Percentiles rank a stretch among this genome's conserved stretches.
phyloP scores from a whole-genome alignment of 164 flowering plant genomes.

The Vitis rotundifolia region DNA sequence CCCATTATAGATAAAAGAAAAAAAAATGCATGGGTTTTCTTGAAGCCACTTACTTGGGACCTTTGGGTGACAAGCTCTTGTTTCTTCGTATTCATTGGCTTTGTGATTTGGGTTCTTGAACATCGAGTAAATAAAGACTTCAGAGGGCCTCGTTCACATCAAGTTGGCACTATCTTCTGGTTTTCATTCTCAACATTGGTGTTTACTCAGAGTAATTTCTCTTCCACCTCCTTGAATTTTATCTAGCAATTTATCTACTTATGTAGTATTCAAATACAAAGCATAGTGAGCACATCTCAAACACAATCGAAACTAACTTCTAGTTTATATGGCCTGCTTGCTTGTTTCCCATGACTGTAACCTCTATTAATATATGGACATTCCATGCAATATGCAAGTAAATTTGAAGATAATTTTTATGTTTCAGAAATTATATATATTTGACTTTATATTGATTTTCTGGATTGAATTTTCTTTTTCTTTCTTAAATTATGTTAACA shows the following conservation, averaged over 20 bases:
- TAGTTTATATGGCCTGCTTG: too few species aligned
- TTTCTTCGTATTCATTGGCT: slow-evolving; percentile 8
- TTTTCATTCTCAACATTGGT: slow-evolving; percentile 31
- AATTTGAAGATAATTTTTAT: too few species aligned
- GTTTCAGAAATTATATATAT: too few species aligned
- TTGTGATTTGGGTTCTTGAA: slow-evolving; percentile 34
- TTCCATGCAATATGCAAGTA: background rate
- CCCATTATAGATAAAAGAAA: background rate
- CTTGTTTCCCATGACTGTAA: too few species aligned
- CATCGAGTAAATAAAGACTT: slow-evolving; percentile 18
- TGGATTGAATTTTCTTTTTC: slow-evolving; percentile 9
- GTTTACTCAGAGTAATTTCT: slow-evolving; percentile 31
- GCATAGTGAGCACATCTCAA: too few species aligned
- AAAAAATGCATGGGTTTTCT: slow-evolving; percentile 23
- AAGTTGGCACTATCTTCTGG: slow-evolving; percentile 21
- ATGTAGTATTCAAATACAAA: too few species aligned
- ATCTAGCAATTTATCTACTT: too few species aligned
- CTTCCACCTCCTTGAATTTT: too few species aligned
- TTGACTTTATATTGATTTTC: background rate
- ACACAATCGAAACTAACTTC: too few species aligned
- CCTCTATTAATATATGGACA: slow-evolving; percentile 3
- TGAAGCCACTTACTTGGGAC: slow-evolving; percentile 21
- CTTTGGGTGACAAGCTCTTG: slow-evolving; percentile 20
- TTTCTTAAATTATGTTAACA: slow-evolving; percentile 1
- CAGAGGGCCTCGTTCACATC: slow-evolving; percentile 15